Percentiles rank a stretch among this genome's conserved stretches.
phyloP scores from a whole-genome alignment of 2,329 filamentous ascomycete species.

The Paecilomyces sp. region DNA sequence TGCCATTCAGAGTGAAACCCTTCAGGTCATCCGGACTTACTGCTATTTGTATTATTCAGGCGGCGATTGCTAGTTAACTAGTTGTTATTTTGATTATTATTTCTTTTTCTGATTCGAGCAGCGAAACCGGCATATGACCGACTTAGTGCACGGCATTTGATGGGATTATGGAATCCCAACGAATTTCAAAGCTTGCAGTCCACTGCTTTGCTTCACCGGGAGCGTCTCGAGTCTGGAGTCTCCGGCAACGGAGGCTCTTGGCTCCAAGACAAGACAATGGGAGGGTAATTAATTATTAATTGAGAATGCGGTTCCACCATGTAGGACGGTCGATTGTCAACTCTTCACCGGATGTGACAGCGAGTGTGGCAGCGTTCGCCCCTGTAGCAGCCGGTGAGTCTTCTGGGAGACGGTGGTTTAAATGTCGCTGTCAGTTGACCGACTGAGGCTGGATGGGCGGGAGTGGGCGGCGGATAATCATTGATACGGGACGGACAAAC shows the following conservation, averaged over 20 bases:
- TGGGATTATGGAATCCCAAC: neutral
- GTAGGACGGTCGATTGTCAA: neutral
- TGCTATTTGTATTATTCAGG: neutral
- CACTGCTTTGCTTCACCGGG: neutral
- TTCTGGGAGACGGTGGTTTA: conserved; percentile 10
- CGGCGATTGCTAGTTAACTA: too few species aligned
- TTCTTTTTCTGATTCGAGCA: neutral
- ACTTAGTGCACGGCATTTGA: neutral
- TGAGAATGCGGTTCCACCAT: neutral
- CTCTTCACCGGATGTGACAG: neutral
- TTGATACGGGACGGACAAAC: neutral
- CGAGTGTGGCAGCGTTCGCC: neutral
- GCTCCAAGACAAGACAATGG: neutral
- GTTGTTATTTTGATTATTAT: too few species aligned
- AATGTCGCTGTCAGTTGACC: neutral
- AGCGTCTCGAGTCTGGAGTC: neutral
- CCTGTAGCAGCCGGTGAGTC: conserved; percentile 13
- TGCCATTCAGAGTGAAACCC: neutral
- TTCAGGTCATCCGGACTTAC: neutral
- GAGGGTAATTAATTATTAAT: neutral
- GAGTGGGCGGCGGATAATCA: neutral
- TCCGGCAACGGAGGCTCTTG: neutral
- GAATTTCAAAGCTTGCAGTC: neutral
- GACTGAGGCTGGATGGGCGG: neutral
- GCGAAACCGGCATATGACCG: neutral